Conservation (phyloP, 2,329 filamentous ascomycete genomes). For the Diaporthe sp. region DNA sequence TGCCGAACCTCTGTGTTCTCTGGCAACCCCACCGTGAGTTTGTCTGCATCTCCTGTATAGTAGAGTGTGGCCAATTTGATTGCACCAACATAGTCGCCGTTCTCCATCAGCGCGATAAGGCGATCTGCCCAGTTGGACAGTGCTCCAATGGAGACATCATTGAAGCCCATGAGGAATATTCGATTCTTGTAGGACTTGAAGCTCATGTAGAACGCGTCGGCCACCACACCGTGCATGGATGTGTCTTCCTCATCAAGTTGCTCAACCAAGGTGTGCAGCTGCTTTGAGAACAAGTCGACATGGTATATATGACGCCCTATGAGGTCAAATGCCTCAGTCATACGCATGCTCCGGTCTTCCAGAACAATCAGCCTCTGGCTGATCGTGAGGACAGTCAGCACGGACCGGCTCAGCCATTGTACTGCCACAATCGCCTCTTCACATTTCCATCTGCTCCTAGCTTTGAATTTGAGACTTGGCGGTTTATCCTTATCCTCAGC, state of each 20-base stretch:
- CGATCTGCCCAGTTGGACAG: conserved; percentile 98
- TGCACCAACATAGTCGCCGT: conserved; percentile 94
- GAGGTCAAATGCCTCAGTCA: conserved; percentile 95
- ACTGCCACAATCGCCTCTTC: conserved; percentile 96
- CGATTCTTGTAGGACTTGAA: conserved; percentile 95
- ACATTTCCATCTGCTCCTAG: conserved; percentile 90
- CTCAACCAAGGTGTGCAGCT: conserved; percentile 87
- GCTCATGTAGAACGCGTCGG: conserved; percentile 98
- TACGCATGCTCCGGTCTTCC: conserved; percentile 88
- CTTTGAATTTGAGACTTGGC: conserved; percentile 81
- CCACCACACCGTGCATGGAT: conserved; percentile 94
- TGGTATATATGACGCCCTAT: conserved; percentile 94
- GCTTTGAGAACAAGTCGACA: conserved; percentile 87
- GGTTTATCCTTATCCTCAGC: conserved; percentile 81
- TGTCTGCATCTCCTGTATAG: conserved; percentile 91
- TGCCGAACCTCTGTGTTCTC: conserved; percentile 84
- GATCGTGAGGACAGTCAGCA: conserved; percentile 91
- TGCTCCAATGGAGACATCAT: conserved; percentile 90
- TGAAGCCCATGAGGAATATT: conserved; percentile 92
- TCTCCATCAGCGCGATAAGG: conserved; percentile 92
- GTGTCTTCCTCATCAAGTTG: conserved; percentile 87
- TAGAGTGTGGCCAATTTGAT: conserved; percentile 93
- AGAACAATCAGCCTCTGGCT: conserved; percentile 93
- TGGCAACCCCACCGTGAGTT: conserved; percentile 91
- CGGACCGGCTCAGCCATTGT: conserved; percentile 95